phyloP scores from a whole-genome alignment of 441 rosid genomes.

The Dalechampia spathulata region DNA sequence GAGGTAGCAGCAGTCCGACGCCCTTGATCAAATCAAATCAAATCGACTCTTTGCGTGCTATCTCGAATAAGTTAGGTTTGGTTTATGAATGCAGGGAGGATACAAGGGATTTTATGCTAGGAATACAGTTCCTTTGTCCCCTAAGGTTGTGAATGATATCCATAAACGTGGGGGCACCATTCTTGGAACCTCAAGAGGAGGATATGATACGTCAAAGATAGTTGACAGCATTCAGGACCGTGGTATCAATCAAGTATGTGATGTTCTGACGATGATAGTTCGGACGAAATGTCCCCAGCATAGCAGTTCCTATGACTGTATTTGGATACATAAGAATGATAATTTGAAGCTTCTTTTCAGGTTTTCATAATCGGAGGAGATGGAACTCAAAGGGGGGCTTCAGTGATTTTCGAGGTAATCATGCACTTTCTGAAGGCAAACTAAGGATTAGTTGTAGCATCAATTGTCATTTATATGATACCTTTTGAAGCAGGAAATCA shows the following conservation, averaged over 20 bases:
- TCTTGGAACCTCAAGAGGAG: constrained; percentile 49
- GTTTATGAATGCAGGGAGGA: constrained; percentile 54
- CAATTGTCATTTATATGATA: background rate
- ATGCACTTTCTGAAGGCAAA: too few species aligned
- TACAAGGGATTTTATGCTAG: constrained; percentile 50
- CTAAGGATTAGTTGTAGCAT: too few species aligned
- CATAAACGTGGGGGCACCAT: constrained; percentile 56
- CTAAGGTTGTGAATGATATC: constrained; percentile 41
- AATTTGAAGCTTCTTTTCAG: constrained; percentile 21
- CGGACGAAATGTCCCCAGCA: too few species aligned
- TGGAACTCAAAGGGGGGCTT: constrained; percentile 50
- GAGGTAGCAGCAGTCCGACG: too few species aligned
- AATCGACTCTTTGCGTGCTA: too few species aligned
- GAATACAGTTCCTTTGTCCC: constrained; percentile 36
- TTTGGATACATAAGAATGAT: too few species aligned
- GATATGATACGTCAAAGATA: constrained; percentile 46
- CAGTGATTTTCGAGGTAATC: constrained; percentile 44
- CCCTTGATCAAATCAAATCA: too few species aligned
- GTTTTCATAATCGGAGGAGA: constrained; percentile 51
- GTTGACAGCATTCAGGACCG: constrained; percentile 57
- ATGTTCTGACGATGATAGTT: too few species aligned
- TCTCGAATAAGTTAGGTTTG: too few species aligned
- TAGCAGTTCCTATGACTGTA: too few species aligned
- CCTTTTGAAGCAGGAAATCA: constrained; percentile 30
- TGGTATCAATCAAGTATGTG: constrained; percentile 45